A percentile compares a stretch with the other conserved stretches of the same genome.
Conservation (phyloP, 306 rosid species). For the Dalbergia cultrata region DNA sequence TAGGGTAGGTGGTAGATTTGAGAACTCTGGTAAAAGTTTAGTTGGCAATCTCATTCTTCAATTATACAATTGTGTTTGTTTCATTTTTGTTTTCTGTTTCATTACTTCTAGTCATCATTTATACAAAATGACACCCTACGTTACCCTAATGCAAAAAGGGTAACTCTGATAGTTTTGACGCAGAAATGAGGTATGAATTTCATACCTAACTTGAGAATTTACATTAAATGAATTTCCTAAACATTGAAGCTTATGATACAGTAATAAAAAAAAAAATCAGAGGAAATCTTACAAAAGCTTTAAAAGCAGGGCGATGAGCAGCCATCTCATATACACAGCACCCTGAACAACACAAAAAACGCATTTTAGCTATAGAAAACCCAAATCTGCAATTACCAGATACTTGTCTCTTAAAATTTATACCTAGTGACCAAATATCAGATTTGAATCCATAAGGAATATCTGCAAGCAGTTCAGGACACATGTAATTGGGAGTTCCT, state of each 20-base stretch:
- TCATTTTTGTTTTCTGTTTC: background rate
- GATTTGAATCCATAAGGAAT: conserved; percentile 99
- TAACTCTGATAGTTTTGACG: conserved; percentile 8
- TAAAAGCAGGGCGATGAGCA: conserved; percentile 98
- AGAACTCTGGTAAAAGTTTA: background rate
- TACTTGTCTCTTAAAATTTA: conserved; percentile 38
- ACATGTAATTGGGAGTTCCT: conserved; percentile 99
- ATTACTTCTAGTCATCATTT: background rate
- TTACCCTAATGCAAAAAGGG: conserved; percentile 17
- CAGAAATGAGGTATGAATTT: conserved; percentile 5
- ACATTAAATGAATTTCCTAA: conserved; percentile 10
- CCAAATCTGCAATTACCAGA: conserved; percentile 10
- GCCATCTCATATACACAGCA: conserved; percentile 99
- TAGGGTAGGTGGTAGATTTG: background rate
- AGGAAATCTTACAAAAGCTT: conserved; percentile 90
- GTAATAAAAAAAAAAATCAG: conserved; percentile 19
- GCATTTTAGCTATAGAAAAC: conserved; percentile 51
- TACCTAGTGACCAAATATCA: conserved; percentile 99
- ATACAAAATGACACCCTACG: conserved; percentile 16
- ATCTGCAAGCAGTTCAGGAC: conserved; percentile 99
- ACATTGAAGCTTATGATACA: conserved; percentile 15
- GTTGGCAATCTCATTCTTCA: conserved; percentile 25
- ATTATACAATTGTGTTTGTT: background rate
- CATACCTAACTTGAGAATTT: conserved; percentile 23
- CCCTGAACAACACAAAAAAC: conserved; percentile 62